Evolutionary conservation across 768 basidiomycete species (phyloP).

Genomic region (Dioszegia hungarica): DNA sequence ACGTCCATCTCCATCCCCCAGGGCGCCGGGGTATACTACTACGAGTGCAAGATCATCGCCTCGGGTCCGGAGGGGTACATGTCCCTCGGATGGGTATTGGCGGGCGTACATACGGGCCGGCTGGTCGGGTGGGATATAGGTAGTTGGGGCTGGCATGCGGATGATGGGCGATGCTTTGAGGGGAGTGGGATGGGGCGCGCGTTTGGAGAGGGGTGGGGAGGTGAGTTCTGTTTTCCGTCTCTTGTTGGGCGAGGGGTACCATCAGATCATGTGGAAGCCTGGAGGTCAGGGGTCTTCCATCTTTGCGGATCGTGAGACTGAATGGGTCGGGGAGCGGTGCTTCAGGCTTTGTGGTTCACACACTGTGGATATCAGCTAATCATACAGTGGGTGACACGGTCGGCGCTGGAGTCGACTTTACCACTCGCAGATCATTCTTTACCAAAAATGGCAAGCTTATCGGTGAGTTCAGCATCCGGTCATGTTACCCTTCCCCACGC

Average conservation of each 20-base stretch:
- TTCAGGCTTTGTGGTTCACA: no score
- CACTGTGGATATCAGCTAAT: no score
- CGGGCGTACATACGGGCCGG: constrained; percentile 24
- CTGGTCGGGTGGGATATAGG: constrained; percentile 48
- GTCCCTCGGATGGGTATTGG: constrained; percentile 52
- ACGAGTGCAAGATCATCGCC: constrained; percentile 77
- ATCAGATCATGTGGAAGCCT: no score
- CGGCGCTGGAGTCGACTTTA: constrained; percentile 90
- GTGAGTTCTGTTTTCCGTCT: constrained; percentile 53
- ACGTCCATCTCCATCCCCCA: constrained; percentile 72
- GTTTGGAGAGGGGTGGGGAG: constrained; percentile 75
- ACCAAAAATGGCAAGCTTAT: constrained; percentile 71
- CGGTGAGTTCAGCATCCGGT: constrained; percentile 20
- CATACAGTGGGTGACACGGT: constrained; percentile 76
- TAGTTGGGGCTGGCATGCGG: constrained; percentile 48
- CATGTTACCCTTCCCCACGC: background rate
- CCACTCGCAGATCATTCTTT: constrained; percentile 68
- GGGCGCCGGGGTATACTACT: constrained; percentile 89
- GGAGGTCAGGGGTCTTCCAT: no score
- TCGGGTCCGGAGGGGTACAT: constrained; percentile 68
- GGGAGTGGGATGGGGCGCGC: constrained; percentile 62
- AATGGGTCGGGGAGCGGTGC: no score
- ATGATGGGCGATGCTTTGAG: constrained; percentile 57
- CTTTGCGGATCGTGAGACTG: no score
- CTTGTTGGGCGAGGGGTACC: no score